These are phyloP conservation scores for Penicillium sp. DNA, from an alignment of 2,329 filamentous ascomycete species.

Conservation along the genomic window DNA sequence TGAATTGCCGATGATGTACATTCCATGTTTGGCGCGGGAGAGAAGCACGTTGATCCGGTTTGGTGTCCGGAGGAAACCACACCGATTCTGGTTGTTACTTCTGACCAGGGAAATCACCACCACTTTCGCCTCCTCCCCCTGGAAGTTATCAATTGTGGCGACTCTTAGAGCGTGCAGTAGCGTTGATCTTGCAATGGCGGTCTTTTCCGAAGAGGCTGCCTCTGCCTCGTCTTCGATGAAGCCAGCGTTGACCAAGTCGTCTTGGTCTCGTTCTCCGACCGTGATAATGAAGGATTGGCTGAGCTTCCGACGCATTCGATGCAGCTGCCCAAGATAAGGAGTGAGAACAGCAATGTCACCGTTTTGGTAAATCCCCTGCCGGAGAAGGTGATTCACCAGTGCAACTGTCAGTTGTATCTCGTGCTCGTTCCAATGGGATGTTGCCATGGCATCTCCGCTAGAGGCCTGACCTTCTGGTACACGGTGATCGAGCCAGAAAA, in stretches of 20 bases:
- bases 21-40: constrained; percentile 69
- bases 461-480: constrained; percentile 43
- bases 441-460: constrained; percentile 32
- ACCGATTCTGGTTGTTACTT: constrained; percentile 63
- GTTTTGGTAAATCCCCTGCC: constrained; percentile 64
- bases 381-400: constrained; percentile 68
- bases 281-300: constrained; percentile 61
- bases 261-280: constrained; percentile 66
- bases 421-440: constrained; percentile 54
- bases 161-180: constrained; percentile 58
- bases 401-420: constrained; percentile 69
- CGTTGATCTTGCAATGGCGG: constrained; percentile 42
- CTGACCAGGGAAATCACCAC: constrained; percentile 73
- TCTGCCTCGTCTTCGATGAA: constrained; percentile 34
- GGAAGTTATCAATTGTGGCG: constrained; percentile 76
- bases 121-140: constrained; percentile 76
- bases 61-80: constrained; percentile 68
- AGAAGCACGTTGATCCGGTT: constrained; percentile 74
- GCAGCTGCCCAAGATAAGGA: constrained; percentile 60
- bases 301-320: constrained; percentile 49
- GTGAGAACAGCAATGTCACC: constrained; percentile 74
- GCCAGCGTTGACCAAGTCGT: constrained; percentile 55
- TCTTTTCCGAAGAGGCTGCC: not conserved
- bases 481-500: constrained; percentile 60
- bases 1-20: constrained; percentile 73